Percentiles rank a stretch among this genome's conserved stretches.
These are phyloP conservation scores for Onygenales sp. DNA, from an alignment of 2,329 filamentous ascomycete genomes.

Conservation along the genomic window DNA sequence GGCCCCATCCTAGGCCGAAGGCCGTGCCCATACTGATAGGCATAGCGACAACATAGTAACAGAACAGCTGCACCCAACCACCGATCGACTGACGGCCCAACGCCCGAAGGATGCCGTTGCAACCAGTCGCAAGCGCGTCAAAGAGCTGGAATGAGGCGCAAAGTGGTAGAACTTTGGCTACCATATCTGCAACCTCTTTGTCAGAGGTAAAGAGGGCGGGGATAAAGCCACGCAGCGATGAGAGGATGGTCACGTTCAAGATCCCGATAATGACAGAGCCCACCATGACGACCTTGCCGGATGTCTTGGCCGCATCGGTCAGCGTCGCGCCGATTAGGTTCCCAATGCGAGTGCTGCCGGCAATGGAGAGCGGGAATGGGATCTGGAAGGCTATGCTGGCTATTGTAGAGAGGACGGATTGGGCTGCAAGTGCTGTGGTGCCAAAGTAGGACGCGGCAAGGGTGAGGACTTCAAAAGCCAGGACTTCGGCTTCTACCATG, in stretches of 20 bases:
- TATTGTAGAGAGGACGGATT: constrained; percentile 73
- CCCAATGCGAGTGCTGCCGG: constrained; percentile 76
- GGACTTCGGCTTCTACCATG: constrained; percentile 89
- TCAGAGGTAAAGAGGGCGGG: constrained; percentile 72
- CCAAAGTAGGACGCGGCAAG: constrained; percentile 73
- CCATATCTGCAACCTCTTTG: constrained; percentile 56
- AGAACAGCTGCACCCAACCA: constrained; percentile 76
- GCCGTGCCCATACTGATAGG: constrained; percentile 71
- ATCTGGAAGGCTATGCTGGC: constrained; percentile 79
- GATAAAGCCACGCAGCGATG: constrained; percentile 59
- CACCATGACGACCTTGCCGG: constrained; percentile 65
- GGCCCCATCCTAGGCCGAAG: constrained; percentile 66
- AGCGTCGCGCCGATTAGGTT: constrained; percentile 86
- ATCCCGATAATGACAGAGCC: constrained; percentile 62
- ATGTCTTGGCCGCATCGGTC: constrained; percentile 67
- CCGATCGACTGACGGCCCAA: constrained; percentile 83
- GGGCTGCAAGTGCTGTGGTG: constrained; percentile 71
- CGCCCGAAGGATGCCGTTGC: constrained; percentile 76
- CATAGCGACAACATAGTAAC: constrained; percentile 79
- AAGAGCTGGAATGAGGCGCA: constrained; percentile 86
- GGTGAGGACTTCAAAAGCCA: constrained; percentile 86
- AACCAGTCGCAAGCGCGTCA: constrained; percentile 68
- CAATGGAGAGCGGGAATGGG: constrained; percentile 84
- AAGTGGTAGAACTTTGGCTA: constrained; percentile 63
- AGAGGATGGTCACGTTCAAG: constrained; percentile 66